These are phyloP conservation scores for Ganoderma boninense DNA, from an alignment of 1,284 basidiomycete species.

Conservation along the genomic window DNA sequence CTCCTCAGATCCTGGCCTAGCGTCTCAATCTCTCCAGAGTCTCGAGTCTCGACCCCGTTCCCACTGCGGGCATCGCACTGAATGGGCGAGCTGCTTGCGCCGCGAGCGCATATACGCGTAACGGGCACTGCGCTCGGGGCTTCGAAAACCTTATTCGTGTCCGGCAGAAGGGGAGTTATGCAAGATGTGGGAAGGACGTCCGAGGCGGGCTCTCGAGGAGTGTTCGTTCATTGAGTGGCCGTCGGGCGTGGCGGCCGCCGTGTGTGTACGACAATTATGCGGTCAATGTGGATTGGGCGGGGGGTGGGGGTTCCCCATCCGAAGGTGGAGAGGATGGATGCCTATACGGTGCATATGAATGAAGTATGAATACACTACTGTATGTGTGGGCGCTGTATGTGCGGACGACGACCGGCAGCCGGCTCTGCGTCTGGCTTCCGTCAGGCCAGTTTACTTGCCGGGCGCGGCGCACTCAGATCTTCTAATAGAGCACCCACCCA, in stretches of 20 bases:
- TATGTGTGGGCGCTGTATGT: background rate
- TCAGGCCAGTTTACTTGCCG: slow-evolving; percentile 2
- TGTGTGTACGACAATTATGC: background rate
- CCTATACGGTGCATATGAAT: background rate
- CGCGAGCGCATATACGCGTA: background rate
- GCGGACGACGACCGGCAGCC: background rate
- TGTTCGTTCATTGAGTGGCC: too few species aligned
- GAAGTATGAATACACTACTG: background rate
- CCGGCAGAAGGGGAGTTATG: background rate
- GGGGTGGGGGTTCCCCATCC: background rate
- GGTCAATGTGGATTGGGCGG: background rate
- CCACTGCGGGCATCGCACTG: background rate
- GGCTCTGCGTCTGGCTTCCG: background rate
- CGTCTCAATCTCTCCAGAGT: too few species aligned
- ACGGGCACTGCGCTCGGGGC: background rate
- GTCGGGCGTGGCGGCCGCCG: background rate
- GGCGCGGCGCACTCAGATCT: background rate
- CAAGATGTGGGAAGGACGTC: background rate
- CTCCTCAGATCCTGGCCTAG: too few species aligned
- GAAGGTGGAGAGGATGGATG: background rate
- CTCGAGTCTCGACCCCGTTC: background rate
- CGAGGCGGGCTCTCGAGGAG: background rate
- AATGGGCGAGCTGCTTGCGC: background rate
- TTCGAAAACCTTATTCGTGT: background rate
- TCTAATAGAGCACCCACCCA: background rate